phyloP scores from a whole-genome alignment of 352 stramenopile genomes.

The Globisporangium megalacanthum region DNA sequence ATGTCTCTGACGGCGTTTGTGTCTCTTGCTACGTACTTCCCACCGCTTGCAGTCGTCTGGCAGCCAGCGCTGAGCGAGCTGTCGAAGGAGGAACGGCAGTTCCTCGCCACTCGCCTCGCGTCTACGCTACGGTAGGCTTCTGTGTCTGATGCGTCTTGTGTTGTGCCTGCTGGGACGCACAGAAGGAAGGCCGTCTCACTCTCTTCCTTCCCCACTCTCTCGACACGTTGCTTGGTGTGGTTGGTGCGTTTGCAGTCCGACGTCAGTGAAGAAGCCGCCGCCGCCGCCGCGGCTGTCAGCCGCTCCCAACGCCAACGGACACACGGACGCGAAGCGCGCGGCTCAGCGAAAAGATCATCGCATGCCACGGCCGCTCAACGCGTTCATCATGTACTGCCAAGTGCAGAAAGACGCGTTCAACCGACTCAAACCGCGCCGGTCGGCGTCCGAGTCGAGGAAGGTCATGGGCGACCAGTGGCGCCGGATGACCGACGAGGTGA shows the following conservation, averaged over 20 bases:
- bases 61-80: slow-evolving; percentile 68
- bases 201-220: background rate
- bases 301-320: slow-evolving; percentile 23
- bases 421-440: slow-evolving; percentile 45
- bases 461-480: slow-evolving; percentile 83
- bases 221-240: too few relatives aligned
- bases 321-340: slow-evolving; percentile 17
- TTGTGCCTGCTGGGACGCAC: background rate
- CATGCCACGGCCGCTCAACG: slow-evolving; percentile 62
- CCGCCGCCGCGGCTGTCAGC: background rate
- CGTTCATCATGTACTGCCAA: slow-evolving; percentile 82
- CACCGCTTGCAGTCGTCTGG: slow-evolving; percentile 40
- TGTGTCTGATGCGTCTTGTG: background rate
- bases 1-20: background rate
- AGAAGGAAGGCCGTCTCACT: background rate
- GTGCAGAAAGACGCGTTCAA: slow-evolving; percentile 62
- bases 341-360: slow-evolving; percentile 30
- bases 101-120: slow-evolving; percentile 47
- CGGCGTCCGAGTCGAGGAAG: slow-evolving; percentile 66
- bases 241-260: slow-evolving; percentile 24
- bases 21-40: background rate
- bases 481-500: slow-evolving; percentile 67
- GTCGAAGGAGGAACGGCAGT: slow-evolving; percentile 57
- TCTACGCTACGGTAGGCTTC: slow-evolving; percentile 27
- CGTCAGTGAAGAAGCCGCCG: slow-evolving; percentile 33